Percentiles rank a stretch among this genome's conserved stretches.
Evolutionary conservation across 2,329 filamentous ascomycete genomes (phyloP).

Genomic region (Aspergillus sp.): DNA sequence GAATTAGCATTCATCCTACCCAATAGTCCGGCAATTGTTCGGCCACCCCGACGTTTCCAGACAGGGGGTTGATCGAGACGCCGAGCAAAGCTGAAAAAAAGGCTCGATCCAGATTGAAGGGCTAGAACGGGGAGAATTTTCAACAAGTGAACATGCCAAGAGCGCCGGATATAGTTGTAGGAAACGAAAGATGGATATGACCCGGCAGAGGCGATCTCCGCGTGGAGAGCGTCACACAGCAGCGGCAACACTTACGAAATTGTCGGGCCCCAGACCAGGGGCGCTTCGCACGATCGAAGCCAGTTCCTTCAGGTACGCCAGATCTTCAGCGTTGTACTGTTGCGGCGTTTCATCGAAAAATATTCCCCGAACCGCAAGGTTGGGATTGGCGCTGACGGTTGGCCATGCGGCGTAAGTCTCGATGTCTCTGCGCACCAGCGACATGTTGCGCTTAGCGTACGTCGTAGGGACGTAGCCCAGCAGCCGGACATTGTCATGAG

Average conservation of each 20-base stretch:
- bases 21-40: constrained; percentile 1
- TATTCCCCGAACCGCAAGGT: constrained; percentile 51
- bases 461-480: constrained; percentile 57
- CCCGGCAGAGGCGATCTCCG: background rate
- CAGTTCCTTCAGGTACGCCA: constrained; percentile 41
- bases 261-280: constrained; percentile 40
- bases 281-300: constrained; percentile 37
- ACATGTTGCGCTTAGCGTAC: constrained; percentile 49
- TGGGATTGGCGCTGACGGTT: constrained; percentile 37
- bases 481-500: constrained; percentile 53
- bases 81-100: background rate
- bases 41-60: background rate
- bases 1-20: constrained; percentile 24
- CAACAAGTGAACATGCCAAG: constrained; percentile 8
- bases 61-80: background rate
- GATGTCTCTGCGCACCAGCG: constrained; percentile 49
- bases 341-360: constrained; percentile 56
- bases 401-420: constrained; percentile 52
- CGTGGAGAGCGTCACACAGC: constrained; percentile 17
- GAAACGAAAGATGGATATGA: constrained; percentile 4
- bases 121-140: constrained; percentile 3
- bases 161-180: background rate
- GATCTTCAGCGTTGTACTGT: constrained; percentile 35
- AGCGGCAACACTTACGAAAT: constrained; percentile 40
- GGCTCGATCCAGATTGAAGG: constrained; percentile 5